phyloP scores from a whole-genome alignment of 768 basidiomycete species.

The Mycena chlorophos region DNA sequence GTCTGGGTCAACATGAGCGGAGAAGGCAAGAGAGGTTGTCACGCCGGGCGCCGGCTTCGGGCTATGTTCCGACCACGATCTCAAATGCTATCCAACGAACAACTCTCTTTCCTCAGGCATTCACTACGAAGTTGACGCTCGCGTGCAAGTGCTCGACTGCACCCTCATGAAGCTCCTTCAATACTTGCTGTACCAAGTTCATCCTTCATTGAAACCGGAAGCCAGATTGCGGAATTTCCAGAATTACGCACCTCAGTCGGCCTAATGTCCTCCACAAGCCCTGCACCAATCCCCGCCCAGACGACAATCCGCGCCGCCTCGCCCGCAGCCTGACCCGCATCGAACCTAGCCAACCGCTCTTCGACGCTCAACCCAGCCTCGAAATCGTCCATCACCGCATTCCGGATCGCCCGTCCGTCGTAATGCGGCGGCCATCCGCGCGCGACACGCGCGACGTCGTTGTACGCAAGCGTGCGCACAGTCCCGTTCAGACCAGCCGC shows the following conservation, averaged over 20 bases:
- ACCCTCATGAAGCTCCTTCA: background rate
- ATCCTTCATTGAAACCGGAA: no score
- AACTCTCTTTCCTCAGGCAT: no score
- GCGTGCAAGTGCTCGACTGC: background rate
- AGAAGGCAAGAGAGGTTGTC: no score
- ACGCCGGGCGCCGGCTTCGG: no score
- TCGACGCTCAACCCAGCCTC: constrained; percentile 35
- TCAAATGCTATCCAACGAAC: no score
- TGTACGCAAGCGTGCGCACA: constrained; percentile 43
- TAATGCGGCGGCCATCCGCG: constrained; percentile 45
- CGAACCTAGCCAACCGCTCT: constrained; percentile 28
- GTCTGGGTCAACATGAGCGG: no score
- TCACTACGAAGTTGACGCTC: no score
- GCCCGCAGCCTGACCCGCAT: constrained; percentile 31
- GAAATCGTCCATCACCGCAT: constrained; percentile 34
- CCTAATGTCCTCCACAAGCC: constrained; percentile 35
- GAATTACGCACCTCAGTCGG: constrained; percentile 27
- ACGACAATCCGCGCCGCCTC: constrained; percentile 35
- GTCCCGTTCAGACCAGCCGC: constrained; percentile 34
- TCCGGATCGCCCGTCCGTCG: constrained; percentile 48
- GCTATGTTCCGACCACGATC: no score
- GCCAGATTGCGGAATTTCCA: background rate
- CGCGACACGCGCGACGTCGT: constrained; percentile 39
- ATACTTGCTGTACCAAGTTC: constrained; percentile 7
- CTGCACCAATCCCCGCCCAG: constrained; percentile 48